Conservation (phyloP, 306 rosid species). For the Ammopiptanthus mongolicus region DNA sequence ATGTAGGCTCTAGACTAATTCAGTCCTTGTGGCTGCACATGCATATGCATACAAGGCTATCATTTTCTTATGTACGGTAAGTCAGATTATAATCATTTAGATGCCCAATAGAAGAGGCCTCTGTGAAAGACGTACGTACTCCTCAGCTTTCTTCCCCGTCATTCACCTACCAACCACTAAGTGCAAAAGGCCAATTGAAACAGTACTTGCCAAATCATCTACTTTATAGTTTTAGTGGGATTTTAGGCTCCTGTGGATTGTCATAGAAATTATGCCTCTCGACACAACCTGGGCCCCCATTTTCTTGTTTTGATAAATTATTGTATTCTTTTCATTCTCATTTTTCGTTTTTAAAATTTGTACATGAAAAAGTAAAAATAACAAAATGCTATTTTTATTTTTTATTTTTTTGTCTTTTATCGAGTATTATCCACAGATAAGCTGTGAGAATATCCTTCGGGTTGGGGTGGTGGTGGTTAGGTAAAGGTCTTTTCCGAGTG, state of each 20-base stretch:
- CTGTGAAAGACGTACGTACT: neutral
- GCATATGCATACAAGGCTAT: slow-evolving; percentile 24
- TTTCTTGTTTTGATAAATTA: too few relatives aligned
- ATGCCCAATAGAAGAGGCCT: slow-evolving; percentile 21
- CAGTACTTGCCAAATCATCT: slow-evolving; percentile 23
- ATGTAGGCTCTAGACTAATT: neutral
- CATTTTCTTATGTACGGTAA: slow-evolving; percentile 28
- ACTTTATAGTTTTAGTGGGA: slow-evolving; percentile 35
- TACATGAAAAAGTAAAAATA: too few relatives aligned
- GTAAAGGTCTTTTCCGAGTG: too few relatives aligned
- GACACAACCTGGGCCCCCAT: too few relatives aligned
- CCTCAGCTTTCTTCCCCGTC: slow-evolving; percentile 18
- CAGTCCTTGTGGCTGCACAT: slow-evolving; percentile 22
- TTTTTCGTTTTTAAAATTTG: too few relatives aligned
- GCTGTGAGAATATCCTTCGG: too few relatives aligned
- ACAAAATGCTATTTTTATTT: too few relatives aligned
- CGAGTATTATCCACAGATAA: too few relatives aligned
- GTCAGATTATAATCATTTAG: slow-evolving; percentile 38
- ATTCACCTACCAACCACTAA: slow-evolving; percentile 29
- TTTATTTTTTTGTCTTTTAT: too few relatives aligned
- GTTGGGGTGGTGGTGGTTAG: too few relatives aligned
- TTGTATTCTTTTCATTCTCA: too few relatives aligned
- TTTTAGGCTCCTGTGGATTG: slow-evolving; percentile 20
- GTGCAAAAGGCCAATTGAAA: slow-evolving; percentile 20
- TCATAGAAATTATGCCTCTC: slow-evolving; percentile 34